These are phyloP conservation scores for Paramecium bursaria DNA, from an alignment of 73 alveolate species.

Conservation along the genomic window DNA sequence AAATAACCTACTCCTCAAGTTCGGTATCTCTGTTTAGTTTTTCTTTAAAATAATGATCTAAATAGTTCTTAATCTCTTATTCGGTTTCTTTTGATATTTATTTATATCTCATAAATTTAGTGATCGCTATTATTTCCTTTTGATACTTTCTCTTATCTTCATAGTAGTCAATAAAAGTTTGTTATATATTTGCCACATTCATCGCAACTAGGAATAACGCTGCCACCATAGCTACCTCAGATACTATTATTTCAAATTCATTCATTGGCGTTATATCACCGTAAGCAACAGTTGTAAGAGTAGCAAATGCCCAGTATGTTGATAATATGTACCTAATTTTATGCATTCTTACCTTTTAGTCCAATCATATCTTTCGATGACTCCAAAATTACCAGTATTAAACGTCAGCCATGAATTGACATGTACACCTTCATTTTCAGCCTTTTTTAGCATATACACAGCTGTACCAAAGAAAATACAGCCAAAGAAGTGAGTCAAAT, in stretches of 20 bases:
- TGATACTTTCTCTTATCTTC: too few relatives aligned
- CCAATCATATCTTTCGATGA: slow-evolving; percentile 30
- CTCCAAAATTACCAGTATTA: slow-evolving; percentile 44
- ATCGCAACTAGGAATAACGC: too few relatives aligned
- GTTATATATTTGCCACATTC: too few relatives aligned
- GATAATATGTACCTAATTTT: too few relatives aligned
- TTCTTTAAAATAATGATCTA: slow-evolving; percentile 14
- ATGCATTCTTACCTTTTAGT: too few relatives aligned
- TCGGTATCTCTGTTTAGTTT: slow-evolving; percentile 13
- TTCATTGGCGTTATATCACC: too few relatives aligned
- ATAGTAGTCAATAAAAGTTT: too few relatives aligned
- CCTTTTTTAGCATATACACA: slow-evolving; percentile 43
- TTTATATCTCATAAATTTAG: slow-evolving; percentile 1
- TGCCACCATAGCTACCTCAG: too few relatives aligned
- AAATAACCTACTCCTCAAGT: not conserved
- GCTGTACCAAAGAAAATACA: slow-evolving; percentile 54
- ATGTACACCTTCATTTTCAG: slow-evolving; percentile 30
- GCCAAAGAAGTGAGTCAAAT: slow-evolving; percentile 52
- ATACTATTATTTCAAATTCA: too few relatives aligned
- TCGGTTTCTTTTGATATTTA: not conserved
- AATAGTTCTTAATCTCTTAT: slow-evolving; percentile 7
- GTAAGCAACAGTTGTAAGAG: too few relatives aligned
- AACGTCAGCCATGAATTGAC: slow-evolving; percentile 54
- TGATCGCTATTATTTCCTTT: not conserved
- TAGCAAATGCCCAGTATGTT: too few relatives aligned